Base-by-base conservation (phyloP, 2,329 filamentous ascomycete species). In the Epicoccum sorghinum region DNA sequence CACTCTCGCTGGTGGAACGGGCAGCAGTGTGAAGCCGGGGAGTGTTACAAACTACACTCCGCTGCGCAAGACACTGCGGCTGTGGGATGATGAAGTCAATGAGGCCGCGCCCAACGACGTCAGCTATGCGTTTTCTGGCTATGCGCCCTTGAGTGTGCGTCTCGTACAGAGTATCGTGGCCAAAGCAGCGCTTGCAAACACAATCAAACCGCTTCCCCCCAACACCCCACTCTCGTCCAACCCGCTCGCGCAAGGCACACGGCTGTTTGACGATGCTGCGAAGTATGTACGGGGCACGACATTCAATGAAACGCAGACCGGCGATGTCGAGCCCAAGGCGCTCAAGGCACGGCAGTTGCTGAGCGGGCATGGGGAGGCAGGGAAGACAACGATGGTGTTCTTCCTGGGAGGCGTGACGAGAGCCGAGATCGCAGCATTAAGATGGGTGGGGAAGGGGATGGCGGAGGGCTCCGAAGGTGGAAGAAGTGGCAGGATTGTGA, bases 341-440 rank as follows among this genome's bases (percentile, higher is more conserved):
- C 87, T 93, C 29, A 93, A 93, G 67, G 93, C 93, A 13, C 83
- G 92, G 52, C 88, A 91, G 56, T 84, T 96, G 24, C 79, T 99
- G 35, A 90, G 91, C 41, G 91, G 92, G 0, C 65, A 70, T 14
- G 64, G 61, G 6, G 72, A 73, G 50, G 64, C 48, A 23, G 84
- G 84, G 18, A 96, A 96, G 79, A 93, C 90, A 0, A 89, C 96
- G 0, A 90, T 97, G 69, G 88, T 99, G n/a, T 96, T 98, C 64
- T 98, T 98, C 76, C 79, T 99, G 14, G 95, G 95, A n/a, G 96
- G 95, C 2, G 90, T 99, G 50, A 97, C 92, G 0, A 96, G 96
- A 70, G 93, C 95, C 0, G 95, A 99, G 76, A 93, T 99, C 72
- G 92, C 96, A 36, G 95, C 96, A 18, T 73, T 99, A 70, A 84